These are phyloP conservation scores for Porogramme epimiltina DNA, from an alignment of 1,284 basidiomycete genomes.

Conservation along the genomic window DNA sequence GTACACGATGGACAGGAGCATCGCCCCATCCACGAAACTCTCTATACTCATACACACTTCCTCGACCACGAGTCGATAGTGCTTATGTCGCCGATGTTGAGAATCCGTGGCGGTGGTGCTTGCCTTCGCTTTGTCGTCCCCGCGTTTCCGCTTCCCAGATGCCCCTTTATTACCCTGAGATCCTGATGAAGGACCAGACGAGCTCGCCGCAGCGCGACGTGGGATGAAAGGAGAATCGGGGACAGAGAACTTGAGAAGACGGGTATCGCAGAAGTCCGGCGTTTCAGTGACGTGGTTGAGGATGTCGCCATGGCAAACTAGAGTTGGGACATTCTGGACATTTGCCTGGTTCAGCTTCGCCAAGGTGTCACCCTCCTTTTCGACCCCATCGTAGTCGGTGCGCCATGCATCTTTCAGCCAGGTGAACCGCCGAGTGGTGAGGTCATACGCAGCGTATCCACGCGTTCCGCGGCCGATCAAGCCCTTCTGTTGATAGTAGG, in stretches of 20 bases:
- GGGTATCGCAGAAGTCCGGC: background rate
- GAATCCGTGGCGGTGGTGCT: background rate
- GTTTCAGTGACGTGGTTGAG: background rate
- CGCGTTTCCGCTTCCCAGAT: too few species aligned
- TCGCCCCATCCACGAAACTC: background rate
- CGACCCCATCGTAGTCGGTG: background rate
- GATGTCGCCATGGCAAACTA: constrained; percentile 5
- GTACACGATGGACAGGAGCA: background rate
- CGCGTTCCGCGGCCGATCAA: constrained; percentile 10
- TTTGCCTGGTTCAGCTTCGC: background rate
- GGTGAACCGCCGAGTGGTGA: background rate
- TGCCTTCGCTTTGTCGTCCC: too few species aligned
- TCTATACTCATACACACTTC: constrained; percentile 7
- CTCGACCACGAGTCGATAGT: constrained; percentile 11
- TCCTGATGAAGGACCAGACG: too few species aligned
- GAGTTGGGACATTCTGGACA: background rate
- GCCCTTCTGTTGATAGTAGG: background rate
- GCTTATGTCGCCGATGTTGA: background rate
- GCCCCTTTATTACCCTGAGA: too few species aligned
- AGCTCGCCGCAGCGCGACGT: too few species aligned
- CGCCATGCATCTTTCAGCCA: constrained; percentile 10
- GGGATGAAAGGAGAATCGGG: background rate
- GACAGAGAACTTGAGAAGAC: background rate
- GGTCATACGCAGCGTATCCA: constrained; percentile 6
- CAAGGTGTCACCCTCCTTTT: background rate